Conservation (phyloP, 305 asterid species). For the Solanum hybrid region DNA sequence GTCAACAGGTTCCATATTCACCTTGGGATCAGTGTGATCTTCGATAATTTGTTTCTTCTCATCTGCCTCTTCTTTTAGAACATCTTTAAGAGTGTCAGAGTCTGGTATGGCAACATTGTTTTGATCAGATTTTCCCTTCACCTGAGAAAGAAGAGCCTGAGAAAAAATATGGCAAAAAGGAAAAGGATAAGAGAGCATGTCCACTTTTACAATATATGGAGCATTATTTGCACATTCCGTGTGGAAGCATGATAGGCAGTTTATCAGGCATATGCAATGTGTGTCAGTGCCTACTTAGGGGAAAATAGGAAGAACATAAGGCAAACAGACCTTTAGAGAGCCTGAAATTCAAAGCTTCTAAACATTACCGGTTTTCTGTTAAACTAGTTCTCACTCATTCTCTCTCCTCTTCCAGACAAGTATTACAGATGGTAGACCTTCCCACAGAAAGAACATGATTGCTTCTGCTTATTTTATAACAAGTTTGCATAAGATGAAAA, state of each 20-base stretch:
- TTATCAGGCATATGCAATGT: neutral
- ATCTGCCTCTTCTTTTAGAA: constrained; percentile 33
- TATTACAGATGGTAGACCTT: constrained; percentile 1
- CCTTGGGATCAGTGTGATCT: constrained; percentile 31
- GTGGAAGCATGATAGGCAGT: neutral
- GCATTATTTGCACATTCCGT: neutral
- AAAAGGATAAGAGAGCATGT: neutral
- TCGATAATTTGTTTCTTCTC: constrained; percentile 37
- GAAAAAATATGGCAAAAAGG: neutral
- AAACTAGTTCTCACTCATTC: neutral
- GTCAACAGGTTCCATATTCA: constrained; percentile 21
- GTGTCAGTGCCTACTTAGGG: neutral
- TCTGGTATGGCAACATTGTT: constrained; percentile 37
- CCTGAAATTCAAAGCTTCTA: neutral
- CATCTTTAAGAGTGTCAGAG: constrained; percentile 42
- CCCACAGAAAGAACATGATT: neutral
- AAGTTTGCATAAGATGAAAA: neutral
- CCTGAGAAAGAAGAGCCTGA: constrained; percentile 36
- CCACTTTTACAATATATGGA: neutral
- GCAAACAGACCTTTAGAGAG: neutral
- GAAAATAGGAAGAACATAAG: neutral
- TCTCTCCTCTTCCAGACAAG: neutral
- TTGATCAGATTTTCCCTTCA: constrained; percentile 60
- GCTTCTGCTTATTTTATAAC: neutral
- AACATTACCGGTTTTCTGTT: neutral